Percentiles rank a stretch among this genome's conserved stretches.
Evolutionary conservation across 1,284 basidiomycete species (phyloP).

Genomic region (Lentinus polychrous): DNA sequence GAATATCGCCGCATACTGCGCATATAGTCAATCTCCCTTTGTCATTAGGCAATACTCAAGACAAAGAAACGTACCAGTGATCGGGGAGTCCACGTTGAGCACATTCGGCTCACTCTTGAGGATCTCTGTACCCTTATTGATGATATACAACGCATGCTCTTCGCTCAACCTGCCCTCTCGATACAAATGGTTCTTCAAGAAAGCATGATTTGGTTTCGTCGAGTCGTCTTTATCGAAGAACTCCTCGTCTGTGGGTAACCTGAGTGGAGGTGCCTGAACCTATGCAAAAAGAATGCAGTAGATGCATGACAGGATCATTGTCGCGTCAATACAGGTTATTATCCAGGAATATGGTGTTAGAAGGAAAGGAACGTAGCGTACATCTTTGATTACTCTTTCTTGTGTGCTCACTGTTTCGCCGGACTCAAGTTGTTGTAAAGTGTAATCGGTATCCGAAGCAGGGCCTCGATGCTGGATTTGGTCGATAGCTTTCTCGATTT

Average conservation of each 20-base stretch:
- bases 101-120: slow-evolving; percentile 79
- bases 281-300: slow-evolving; percentile 29
- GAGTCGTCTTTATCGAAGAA: slow-evolving; percentile 85
- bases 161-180: slow-evolving; percentile 89
- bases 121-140: slow-evolving; percentile 74
- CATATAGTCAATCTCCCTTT: neutral
- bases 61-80: slow-evolving; percentile 62
- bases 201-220: slow-evolving; percentile 91
- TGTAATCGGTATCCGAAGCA: slow-evolving; percentile 76
- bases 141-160: slow-evolving; percentile 85
- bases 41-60: neutral
- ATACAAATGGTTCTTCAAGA: slow-evolving; percentile 99
- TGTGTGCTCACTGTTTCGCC: slow-evolving; percentile 82
- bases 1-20: slow-evolving; percentile 87
- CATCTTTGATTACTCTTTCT: slow-evolving; percentile 82
- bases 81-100: slow-evolving; percentile 87
- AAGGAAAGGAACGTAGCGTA: slow-evolving; percentile 26
- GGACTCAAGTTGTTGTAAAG: slow-evolving; percentile 85
- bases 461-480: slow-evolving; percentile 62
- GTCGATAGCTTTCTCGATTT: slow-evolving; percentile 68
- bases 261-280: slow-evolving; percentile 95
- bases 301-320: neutral
- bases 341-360: neutral
- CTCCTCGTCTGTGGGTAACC: slow-evolving; percentile 85
- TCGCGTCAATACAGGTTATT: too few relatives aligned